Evolutionary conservation across 495 filamentous ascomycete species (phyloP).

Genomic region (Annulohypoxylon stygium): DNA sequence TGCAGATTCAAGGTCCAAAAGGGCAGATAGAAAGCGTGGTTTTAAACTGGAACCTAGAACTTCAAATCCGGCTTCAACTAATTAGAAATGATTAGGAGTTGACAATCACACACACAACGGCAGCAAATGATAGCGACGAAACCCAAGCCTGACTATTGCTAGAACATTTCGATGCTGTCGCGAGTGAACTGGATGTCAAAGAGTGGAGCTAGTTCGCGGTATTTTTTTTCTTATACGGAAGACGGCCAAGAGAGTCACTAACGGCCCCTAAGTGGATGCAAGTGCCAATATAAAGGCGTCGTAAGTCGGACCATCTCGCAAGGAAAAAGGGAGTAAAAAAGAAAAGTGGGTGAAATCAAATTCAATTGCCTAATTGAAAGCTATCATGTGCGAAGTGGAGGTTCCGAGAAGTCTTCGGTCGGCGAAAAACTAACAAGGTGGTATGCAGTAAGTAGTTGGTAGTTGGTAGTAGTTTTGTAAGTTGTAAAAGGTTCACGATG

Average conservation of each 20-base stretch:
- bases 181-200: conserved; percentile 28
- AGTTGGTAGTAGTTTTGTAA: conserved; percentile 1
- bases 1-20: conserved; percentile 21
- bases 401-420: conserved; percentile 38
- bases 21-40: conserved; percentile 6
- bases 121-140: conserved; percentile 42
- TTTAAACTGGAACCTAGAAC: conserved; percentile 11
- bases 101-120: conserved; percentile 42
- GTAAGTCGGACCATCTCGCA: conserved; percentile 32
- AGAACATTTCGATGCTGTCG: conserved; percentile 47
- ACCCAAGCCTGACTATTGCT: conserved; percentile 38
- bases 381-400: conserved; percentile 39
- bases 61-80: conserved; percentile 25
- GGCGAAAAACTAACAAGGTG: conserved; percentile 27
- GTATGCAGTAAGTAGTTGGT: conserved; percentile 31
- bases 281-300: conserved; percentile 31
- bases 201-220: conserved; percentile 40
- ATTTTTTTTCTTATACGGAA: conserved; percentile 28
- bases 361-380: conserved; percentile 47
- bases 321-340: conserved; percentile 20
- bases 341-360: conserved; percentile 36
- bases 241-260: conserved; percentile 28
- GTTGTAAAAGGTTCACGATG: conserved; percentile 24
- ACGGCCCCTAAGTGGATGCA: conserved; percentile 46
- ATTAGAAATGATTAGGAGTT: conserved; percentile 34